A percentile compares a stretch with the other conserved stretches of the same genome.
These are phyloP conservation scores for Fusarium pseudocircinatum DNA, from an alignment of 2,329 filamentous ascomycete genomes.

Conservation along the genomic window DNA sequence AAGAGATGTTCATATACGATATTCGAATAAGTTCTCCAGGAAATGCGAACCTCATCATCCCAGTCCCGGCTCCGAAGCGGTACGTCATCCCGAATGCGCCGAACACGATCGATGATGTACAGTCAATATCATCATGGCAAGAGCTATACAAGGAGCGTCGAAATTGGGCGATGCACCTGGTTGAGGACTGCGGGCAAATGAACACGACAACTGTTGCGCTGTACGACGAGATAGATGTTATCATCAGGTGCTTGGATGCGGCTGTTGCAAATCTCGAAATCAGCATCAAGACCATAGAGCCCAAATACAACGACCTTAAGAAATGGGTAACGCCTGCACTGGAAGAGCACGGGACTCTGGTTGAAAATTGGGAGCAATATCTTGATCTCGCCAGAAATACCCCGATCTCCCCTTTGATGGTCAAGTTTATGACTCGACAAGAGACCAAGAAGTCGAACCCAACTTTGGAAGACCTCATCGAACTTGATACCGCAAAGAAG, in stretches of 20 bases:
- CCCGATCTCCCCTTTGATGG: slow-evolving; percentile 72
- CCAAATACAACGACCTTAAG: slow-evolving; percentile 75
- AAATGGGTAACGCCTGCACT: slow-evolving; percentile 75
- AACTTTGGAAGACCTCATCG: slow-evolving; percentile 79
- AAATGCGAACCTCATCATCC: slow-evolving; percentile 56
- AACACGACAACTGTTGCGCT: slow-evolving; percentile 70
- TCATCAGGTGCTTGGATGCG: slow-evolving; percentile 82
- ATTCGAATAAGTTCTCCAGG: slow-evolving; percentile 72
- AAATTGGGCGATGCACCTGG: slow-evolving; percentile 78
- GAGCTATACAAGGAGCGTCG: slow-evolving; percentile 83
- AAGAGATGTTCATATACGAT: slow-evolving; percentile 93
- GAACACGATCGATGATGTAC: slow-evolving; percentile 83
- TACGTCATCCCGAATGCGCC: slow-evolving; percentile 74
- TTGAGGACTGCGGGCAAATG: slow-evolving; percentile 75
- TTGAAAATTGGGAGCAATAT: slow-evolving; percentile 74
- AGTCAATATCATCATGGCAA: slow-evolving; percentile 87
- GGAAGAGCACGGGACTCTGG: slow-evolving; percentile 72
- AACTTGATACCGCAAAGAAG: slow-evolving; percentile 75
- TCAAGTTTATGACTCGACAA: slow-evolving; percentile 68
- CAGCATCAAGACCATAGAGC: slow-evolving; percentile 76
- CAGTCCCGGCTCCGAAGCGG: slow-evolving; percentile 61
- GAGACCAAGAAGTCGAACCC: slow-evolving; percentile 59
- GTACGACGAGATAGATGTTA: slow-evolving; percentile 77
- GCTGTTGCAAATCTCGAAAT: slow-evolving; percentile 86
- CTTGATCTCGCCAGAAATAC: slow-evolving; percentile 72